Base-by-base conservation (phyloP, 306 rosid genomes). In the Ormosia semicastrata region DNA sequence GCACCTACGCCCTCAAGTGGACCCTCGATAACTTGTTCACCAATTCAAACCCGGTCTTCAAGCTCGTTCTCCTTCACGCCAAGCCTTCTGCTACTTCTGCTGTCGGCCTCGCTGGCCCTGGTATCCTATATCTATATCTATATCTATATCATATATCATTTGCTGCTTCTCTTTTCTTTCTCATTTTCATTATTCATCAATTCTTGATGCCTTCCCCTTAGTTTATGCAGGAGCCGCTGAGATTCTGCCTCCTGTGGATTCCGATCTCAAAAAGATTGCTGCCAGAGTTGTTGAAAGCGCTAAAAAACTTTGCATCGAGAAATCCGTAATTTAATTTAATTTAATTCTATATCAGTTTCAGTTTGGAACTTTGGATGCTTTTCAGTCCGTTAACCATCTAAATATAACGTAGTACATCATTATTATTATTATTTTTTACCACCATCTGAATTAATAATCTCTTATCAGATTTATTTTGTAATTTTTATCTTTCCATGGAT, bases 71-170 rank as follows among this genome's bases (percentile, higher is more conserved):
- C 49, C 70, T 92, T 73, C 91, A 94, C 58, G 87, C 94, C 66
- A 91, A 85, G 66, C 91, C 92, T 67, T 2, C 81, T 46, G 79
- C 95, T 30, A 49, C 71, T 59, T 56, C 97, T 29, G 78, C 79
- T 11, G 82, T 94, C 44, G 88, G 94, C 18, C 74, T 91, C 62
- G 90, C 87, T 49, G 97, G 94, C 12, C 93, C 93, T 30, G 94
- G 98, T 91, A 72, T 24, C 17, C 17, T 3, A 0, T 49, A 3
- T 12, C n/a, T n/a, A n/a, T n/a, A n/a, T n/a, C n/a, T n/a, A n/a
- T n/a, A 2, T 72, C 12, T 0, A 24, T 0, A n/a, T 56, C 11
- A 56, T 58, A 8, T 5, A 37, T 63, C 36, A 7, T 32, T 9
- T 50, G 3, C 34, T 4, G n/a, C 53, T 47, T 2, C 53, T 32